A percentile compares a stretch with the other conserved stretches of the same genome.
phyloP scores from a whole-genome alignment of 2,329 filamentous ascomycete species.

The Fusarium cicatricum region DNA sequence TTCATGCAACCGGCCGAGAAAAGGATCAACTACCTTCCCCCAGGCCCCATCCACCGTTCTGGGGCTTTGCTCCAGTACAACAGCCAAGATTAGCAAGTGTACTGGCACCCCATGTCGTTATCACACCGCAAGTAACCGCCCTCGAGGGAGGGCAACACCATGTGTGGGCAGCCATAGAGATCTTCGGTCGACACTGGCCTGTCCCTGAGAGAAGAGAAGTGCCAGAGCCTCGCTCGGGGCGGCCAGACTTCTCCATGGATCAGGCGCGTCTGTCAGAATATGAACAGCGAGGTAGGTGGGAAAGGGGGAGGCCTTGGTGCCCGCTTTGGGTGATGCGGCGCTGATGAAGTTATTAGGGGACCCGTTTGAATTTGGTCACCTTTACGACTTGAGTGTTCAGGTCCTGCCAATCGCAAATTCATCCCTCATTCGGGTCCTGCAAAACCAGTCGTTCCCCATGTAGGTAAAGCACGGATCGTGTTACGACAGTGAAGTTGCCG shows the following conservation, averaged over 20 bases:
- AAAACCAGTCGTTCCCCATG: constrained; percentile 54
- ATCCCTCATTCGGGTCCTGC: constrained; percentile 56
- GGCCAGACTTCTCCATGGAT: constrained; percentile 7
- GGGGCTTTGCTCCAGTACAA: background rate
- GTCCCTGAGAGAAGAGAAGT: background rate
- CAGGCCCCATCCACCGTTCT: background rate
- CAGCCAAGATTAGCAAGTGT: constrained; percentile 33
- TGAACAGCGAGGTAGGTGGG: constrained; percentile 34
- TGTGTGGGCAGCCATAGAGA: constrained; percentile 60
- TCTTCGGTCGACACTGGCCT: constrained; percentile 49
- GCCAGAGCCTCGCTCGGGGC: background rate
- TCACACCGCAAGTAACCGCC: constrained; percentile 53
- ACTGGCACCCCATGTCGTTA: constrained; percentile 53
- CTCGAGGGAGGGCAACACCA: constrained; percentile 45
- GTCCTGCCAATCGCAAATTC: constrained; percentile 53
- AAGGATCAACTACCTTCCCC: background rate
- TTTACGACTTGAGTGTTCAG: constrained; percentile 59
- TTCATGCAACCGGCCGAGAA: constrained; percentile 1
- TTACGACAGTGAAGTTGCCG: background rate
- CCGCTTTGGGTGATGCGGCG: background rate
- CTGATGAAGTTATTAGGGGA: constrained; percentile 39
- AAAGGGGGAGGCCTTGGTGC: background rate
- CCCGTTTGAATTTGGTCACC: constrained; percentile 54
- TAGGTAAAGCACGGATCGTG: constrained; percentile 38
- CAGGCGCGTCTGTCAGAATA: constrained; percentile 10